Evolutionary conservation across 2,329 filamentous ascomycete genomes (phyloP).

Genomic region (Trichoderma sp.): DNA sequence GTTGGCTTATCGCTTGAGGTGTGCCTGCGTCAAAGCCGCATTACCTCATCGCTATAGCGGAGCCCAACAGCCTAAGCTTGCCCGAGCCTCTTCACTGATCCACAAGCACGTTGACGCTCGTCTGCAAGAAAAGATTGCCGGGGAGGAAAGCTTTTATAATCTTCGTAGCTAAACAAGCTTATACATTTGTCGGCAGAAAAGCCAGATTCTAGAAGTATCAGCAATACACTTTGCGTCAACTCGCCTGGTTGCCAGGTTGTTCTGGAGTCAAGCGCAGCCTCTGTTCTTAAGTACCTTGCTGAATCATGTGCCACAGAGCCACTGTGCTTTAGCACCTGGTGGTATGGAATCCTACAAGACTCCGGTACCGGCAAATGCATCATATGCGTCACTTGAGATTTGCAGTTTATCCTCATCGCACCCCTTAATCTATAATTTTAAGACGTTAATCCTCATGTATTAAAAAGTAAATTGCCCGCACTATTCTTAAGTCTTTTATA

Average conservation of each 20-base stretch:
- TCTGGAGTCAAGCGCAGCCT: background rate
- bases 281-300: background rate
- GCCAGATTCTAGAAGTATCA: background rate
- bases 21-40: constrained; percentile 1
- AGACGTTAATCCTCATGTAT: background rate
- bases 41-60: constrained; percentile 6
- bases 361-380: constrained; percentile 1
- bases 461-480: background rate
- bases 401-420: background rate
- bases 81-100: background rate
- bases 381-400: background rate
- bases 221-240: background rate
- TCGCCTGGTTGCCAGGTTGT: background rate
- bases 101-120: background rate
- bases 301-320: background rate
- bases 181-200: background rate
- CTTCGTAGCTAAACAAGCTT: background rate
- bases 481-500: background rate
- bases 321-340: background rate
- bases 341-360: background rate
- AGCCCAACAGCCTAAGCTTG: background rate
- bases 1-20: background rate
- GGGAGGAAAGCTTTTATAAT: background rate
- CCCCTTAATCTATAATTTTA: background rate
- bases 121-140: background rate